Evolutionary conservation across 495 filamentous ascomycete species (phyloP).

Genomic region (Aspergillus nidulans): DNA sequence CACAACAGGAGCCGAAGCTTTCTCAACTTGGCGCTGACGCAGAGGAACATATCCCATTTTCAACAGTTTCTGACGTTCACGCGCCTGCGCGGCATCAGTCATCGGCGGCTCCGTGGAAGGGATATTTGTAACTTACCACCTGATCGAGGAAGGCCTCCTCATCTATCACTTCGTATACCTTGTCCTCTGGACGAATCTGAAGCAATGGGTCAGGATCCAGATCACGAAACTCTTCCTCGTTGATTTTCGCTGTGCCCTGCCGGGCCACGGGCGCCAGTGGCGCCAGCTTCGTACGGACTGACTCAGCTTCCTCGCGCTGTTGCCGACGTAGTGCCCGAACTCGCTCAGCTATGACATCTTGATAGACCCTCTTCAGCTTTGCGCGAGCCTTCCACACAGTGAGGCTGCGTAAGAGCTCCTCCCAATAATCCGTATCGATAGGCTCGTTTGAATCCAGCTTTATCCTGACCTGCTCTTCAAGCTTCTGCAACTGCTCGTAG

Average conservation of each 20-base stretch:
- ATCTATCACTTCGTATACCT: constrained; percentile 56
- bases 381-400: constrained; percentile 89
- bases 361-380: constrained; percentile 74
- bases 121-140: constrained; percentile 39
- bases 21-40: constrained; percentile 50
- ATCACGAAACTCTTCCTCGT: constrained; percentile 24
- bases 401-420: constrained; percentile 79
- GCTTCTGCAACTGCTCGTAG: constrained; percentile 74
- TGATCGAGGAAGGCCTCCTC: constrained; percentile 58
- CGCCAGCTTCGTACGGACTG: constrained; percentile 53
- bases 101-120: background rate
- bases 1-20: constrained; percentile 33
- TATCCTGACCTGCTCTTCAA: constrained; percentile 77
- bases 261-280: constrained; percentile 31
- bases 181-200: constrained; percentile 65
- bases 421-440: constrained; percentile 97
- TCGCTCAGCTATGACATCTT: constrained; percentile 69
- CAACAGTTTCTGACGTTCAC: constrained; percentile 59
- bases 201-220: constrained; percentile 71
- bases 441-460: constrained; percentile 87
- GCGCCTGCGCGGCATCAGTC: constrained; percentile 32
- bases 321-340: constrained; percentile 62
- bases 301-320: constrained; percentile 66
- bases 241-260: constrained; percentile 2
- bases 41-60: constrained; percentile 68